phyloP scores from a whole-genome alignment of 257 asterid genomes.

The Plantago ovata region DNA sequence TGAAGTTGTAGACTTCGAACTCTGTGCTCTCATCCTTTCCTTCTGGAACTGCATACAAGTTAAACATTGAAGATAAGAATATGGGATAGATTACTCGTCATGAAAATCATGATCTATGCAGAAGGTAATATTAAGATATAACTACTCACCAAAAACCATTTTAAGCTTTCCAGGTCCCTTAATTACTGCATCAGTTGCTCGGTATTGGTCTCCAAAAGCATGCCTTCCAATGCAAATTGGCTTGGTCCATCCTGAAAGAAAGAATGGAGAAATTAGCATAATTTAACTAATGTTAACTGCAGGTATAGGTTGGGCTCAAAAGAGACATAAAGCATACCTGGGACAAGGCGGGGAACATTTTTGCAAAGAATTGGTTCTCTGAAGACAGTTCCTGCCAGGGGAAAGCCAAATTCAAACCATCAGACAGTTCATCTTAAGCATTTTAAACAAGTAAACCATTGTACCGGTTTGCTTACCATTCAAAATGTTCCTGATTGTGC shows the following conservation, averaged over 20 bases:
- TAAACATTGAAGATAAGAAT: neutral
- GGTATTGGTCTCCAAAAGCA: conserved; percentile 97
- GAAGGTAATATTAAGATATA: neutral
- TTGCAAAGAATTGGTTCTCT: conserved; percentile 96
- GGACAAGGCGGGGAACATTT: conserved; percentile 90
- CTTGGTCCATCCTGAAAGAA: conserved; percentile 83
- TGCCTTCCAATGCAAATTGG: conserved; percentile 99
- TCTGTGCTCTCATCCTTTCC: conserved; percentile 71
- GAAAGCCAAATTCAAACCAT: conserved; percentile 8
- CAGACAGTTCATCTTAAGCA: neutral
- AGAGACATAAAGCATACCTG: conserved; percentile 41
- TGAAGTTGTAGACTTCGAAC: conserved; percentile 81
- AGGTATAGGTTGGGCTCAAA: conserved; percentile 7
- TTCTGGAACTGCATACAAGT: conserved; percentile 66
- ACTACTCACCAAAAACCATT: conserved; percentile 74
- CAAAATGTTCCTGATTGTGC: conserved; percentile 94
- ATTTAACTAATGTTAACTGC: neutral
- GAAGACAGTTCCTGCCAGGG: conserved; percentile 78
- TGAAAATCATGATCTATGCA: neutral
- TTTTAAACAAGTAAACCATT: neutral
- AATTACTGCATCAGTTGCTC: conserved; percentile 91
- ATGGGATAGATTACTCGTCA: neutral
- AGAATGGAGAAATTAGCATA: conserved; percentile 14
- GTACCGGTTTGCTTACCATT: conserved; percentile 51
- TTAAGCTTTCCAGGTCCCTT: conserved; percentile 95